Evolutionary conservation across 768 basidiomycete genomes (phyloP).

Genomic region (Amanita phalloides): DNA sequence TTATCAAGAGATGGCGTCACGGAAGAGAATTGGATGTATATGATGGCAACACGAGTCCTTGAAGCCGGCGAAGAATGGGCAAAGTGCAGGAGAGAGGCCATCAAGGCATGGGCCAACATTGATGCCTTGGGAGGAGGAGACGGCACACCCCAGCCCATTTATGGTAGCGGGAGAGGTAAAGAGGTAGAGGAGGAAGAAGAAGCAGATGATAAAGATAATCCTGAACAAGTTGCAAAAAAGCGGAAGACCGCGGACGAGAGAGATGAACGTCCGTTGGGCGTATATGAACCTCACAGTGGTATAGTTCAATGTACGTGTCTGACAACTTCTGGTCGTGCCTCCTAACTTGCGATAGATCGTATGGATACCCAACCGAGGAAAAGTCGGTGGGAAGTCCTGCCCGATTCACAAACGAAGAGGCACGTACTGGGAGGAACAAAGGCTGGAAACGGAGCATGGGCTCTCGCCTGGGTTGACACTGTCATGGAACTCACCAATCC

Average conservation of each 20-base stretch:
- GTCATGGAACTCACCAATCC: conserved; percentile 27
- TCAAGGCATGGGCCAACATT: conserved; percentile 26
- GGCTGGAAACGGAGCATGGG: conserved; percentile 74
- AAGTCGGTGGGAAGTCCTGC: conserved; percentile 47
- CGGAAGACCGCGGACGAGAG: conserved; percentile 19
- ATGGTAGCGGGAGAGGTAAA: conserved; percentile 15
- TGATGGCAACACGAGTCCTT: conserved; percentile 55
- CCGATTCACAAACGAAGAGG: conserved; percentile 29
- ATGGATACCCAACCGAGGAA: conserved; percentile 67
- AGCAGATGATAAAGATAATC: conserved; percentile 19
- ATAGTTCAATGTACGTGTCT: conserved; percentile 54
- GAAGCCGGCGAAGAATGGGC: conserved; percentile 59
- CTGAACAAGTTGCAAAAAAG: conserved; percentile 16
- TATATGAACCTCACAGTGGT: conserved; percentile 78
- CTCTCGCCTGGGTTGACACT: conserved; percentile 66
- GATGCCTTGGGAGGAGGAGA: conserved; percentile 34
- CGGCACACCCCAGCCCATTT: not conserved
- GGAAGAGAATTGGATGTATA: conserved; percentile 89
- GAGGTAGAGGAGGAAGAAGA: conserved; percentile 20
- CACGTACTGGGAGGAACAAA: conserved; percentile 61
- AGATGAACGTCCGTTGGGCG: conserved; percentile 41
- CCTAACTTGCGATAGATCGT: conserved; percentile 39
- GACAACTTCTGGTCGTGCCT: not conserved
- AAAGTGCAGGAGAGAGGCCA: conserved; percentile 42
- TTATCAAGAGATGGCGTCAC: conserved; percentile 72